Percentiles rank a stretch among this genome's conserved stretches.
phyloP scores from a whole-genome alignment of 306 rosid genomes.

The Fagus crenata region DNA sequence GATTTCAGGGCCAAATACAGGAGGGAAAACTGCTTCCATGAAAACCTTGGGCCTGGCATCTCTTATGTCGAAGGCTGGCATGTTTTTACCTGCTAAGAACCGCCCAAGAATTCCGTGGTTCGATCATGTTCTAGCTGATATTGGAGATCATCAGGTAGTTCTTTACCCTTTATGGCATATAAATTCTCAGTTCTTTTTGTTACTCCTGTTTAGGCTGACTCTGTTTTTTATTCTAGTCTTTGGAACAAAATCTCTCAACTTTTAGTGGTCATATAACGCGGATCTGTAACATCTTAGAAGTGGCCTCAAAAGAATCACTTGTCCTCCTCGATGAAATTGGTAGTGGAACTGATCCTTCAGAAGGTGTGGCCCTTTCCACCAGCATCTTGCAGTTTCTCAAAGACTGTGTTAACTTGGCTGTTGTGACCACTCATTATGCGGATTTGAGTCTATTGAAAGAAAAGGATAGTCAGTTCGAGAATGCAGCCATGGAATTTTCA shows the following conservation, averaged over 20 bases:
- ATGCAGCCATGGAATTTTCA: conserved; percentile 95
- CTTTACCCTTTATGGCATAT: conserved; percentile 34
- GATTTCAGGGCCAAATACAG: conserved; percentile 96
- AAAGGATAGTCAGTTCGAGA: conserved; percentile 63
- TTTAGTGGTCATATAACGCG: conserved; percentile 91
- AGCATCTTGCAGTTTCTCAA: conserved; percentile 85
- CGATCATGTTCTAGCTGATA: conserved; percentile 84
- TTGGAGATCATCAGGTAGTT: conserved; percentile 96
- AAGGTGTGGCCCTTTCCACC: conserved; percentile 95
- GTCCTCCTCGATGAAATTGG: conserved; percentile 97
- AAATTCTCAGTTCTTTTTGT: conserved; percentile 32
- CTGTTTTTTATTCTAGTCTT: conserved; percentile 68
- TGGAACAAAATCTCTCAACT: conserved; percentile 95
- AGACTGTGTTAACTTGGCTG: conserved; percentile 66
- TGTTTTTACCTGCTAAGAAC: conserved; percentile 84
- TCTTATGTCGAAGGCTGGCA: conserved; percentile 96
- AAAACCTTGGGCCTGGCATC: conserved; percentile 86
- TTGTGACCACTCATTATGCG: conserved; percentile 91
- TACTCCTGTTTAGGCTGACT: conserved; percentile 51
- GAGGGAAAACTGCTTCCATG: conserved; percentile 97
- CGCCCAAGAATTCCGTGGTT: conserved; percentile 90
- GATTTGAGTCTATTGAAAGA: conserved; percentile 83
- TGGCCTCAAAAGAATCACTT: conserved; percentile 71
- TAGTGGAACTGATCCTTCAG: conserved; percentile 95
- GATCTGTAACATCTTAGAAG: conserved; percentile 67